Conservation (phyloP, 1,139 yeast species). For the Yamadazyma sp. region DNA sequence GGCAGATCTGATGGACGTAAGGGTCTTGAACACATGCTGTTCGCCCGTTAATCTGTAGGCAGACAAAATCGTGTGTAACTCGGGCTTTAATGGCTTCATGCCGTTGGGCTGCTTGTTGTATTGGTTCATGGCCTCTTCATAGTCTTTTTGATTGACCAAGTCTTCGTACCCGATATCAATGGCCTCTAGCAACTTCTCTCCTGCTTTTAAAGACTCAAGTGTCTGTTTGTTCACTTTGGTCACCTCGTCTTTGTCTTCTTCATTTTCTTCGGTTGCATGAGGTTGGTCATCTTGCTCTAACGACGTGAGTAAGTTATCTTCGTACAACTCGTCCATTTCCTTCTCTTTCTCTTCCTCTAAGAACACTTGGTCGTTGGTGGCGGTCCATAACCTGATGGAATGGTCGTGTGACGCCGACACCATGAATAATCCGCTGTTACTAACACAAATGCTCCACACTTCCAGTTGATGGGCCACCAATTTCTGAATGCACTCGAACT, state of each 20-base stretch:
- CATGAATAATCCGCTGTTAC: conserved; percentile 69
- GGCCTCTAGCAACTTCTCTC: conserved; percentile 92
- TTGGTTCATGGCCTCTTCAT: conserved; percentile 36
- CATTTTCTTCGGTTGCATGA: conserved; percentile 34
- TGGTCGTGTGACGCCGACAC: conserved; percentile 94
- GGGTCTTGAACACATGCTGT: conserved; percentile 71
- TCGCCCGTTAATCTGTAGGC: conserved; percentile 75
- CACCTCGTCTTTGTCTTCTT: conserved; percentile 52
- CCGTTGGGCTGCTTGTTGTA: conserved; percentile 36
- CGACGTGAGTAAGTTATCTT: conserved; percentile 67
- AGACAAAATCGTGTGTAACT: conserved; percentile 65
- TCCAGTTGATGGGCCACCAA: conserved; percentile 87
- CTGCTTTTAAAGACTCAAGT: conserved; percentile 88
- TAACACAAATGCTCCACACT: conserved; percentile 86
- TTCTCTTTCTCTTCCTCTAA: conserved; percentile 94
- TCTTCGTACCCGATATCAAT: conserved; percentile 80
- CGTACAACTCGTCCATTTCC: conserved; percentile 91
- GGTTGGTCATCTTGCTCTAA: conserved; percentile 50
- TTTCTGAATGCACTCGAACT: conserved; percentile 90
- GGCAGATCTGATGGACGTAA: conserved; percentile 70
- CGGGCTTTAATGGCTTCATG: conserved; percentile 57
- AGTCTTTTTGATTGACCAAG: conserved; percentile 56
- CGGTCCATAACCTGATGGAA: conserved; percentile 86
- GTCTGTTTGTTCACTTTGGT: conserved; percentile 80
- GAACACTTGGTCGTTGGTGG: conserved; percentile 91